phyloP scores from a whole-genome alignment of 345 rosid species.

The Salix brachista region DNA sequence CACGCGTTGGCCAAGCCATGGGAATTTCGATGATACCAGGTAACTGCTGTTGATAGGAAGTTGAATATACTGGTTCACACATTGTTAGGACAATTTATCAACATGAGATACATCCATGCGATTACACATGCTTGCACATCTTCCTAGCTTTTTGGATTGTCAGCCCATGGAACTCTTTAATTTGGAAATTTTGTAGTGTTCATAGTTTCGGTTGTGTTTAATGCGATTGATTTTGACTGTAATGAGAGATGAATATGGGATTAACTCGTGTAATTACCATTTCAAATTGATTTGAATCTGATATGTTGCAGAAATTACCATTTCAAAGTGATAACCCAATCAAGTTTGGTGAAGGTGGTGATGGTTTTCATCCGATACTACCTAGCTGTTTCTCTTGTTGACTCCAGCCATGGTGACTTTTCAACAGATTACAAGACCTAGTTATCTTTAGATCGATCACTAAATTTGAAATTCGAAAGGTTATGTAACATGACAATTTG shows the following conservation, averaged over 20 bases:
- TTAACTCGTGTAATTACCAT: slow-evolving; percentile 16
- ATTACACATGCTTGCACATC: neutral
- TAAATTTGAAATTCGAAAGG: no score
- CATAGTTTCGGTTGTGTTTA: neutral
- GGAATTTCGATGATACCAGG: neutral
- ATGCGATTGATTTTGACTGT: neutral
- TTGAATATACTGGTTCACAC: neutral
- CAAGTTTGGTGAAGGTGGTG: neutral
- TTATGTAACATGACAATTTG: no score
- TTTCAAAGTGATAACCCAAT: neutral
- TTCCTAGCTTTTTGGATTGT: neutral
- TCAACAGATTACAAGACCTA: neutral
- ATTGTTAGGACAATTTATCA: neutral
- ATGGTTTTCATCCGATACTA: neutral
- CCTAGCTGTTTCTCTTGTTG: neutral
- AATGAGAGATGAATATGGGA: slow-evolving; percentile 5
- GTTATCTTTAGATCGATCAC: no score
- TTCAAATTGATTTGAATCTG: slow-evolving; percentile 7
- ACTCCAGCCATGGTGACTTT: neutral
- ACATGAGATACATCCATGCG: neutral
- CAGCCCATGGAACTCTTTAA: neutral
- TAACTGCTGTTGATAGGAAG: slow-evolving; percentile 4
- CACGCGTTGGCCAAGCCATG: slow-evolving; percentile 1
- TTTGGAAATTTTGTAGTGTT: slow-evolving; percentile 29
- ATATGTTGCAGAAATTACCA: neutral